Base-by-base conservation (phyloP, 768 basidiomycete genomes). In the Stropharia rugosoannulata region DNA sequence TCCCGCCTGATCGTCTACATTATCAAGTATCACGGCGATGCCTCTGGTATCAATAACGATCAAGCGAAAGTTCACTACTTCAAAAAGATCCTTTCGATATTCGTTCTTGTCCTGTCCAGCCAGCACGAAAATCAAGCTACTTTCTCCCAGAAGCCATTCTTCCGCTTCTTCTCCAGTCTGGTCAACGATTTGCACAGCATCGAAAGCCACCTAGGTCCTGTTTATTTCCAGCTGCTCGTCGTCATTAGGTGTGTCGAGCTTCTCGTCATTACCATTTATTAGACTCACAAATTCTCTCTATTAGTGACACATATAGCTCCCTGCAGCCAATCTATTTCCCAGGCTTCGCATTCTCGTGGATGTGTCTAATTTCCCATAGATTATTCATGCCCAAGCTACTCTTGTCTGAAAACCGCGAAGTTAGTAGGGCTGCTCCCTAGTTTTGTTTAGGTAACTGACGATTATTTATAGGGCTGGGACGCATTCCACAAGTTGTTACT, bases 1-100 rank as follows among this genome's bases (percentile, higher is more conserved):
- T 93, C 96, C 37, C 85, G 94, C 60, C 79, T 99, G 58, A 93
- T 99, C 61, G 90, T 93, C 36, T 94, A 97, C 72, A 95, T 99
- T 74, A 95, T 98, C 83, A 98, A 98, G 77, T 98, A 98, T 70
- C 96, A 98, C 62, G 97, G 95, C 10, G 97, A 99, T 73, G 92
- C 95, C 25, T 86, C 89, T 11, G 94, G 92, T 9, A 80, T 92
- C 56, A 92, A 95, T 72, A 93, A 93, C 64, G 95, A 96, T 63
- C 89, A 93, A 63, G 93, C 95, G 15, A 97, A 97, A 70, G 92
- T 95, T 11, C 92, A 96, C 69, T 98, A 98, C 73, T 77, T 97
- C 64, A 94, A 93, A 50, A 98, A 98, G 75, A 98, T 98, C 56
- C 74, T 99, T 55, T 96, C 96, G 11, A 98, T 98, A 71, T 90